Conservation (phyloP, 768 basidiomycete species). For the Tricholomella constricta region DNA sequence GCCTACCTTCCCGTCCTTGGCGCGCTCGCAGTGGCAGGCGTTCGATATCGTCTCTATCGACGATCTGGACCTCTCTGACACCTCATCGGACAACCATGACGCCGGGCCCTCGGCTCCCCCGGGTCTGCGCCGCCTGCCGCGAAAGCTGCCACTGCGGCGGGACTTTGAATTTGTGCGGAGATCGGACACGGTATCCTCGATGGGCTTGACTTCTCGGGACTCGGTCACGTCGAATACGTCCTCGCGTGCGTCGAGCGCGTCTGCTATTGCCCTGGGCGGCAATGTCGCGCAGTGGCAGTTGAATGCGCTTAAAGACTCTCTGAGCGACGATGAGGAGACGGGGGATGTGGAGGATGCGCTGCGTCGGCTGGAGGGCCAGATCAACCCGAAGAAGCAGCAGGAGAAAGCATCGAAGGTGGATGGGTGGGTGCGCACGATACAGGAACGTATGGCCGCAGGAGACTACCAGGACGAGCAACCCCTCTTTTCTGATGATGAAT, state of each 20-base stretch:
- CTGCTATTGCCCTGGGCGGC: slow-evolving; percentile 42
- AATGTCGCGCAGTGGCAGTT: slow-evolving; percentile 81
- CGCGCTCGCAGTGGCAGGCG: slow-evolving; percentile 48
- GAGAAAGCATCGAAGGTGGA: slow-evolving; percentile 79
- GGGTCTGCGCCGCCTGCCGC: slow-evolving; percentile 54
- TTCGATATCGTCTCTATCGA: slow-evolving; percentile 79
- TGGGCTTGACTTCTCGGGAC: slow-evolving; percentile 68
- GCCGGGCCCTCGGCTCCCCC: slow-evolving; percentile 44
- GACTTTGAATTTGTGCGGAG: slow-evolving; percentile 81
- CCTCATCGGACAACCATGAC: slow-evolving; percentile 56
- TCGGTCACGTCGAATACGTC: slow-evolving; percentile 54
- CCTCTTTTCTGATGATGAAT: slow-evolving; percentile 47
- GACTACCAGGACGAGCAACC: slow-evolving; percentile 66
- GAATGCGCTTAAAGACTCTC: slow-evolving; percentile 72
- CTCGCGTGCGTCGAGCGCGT: slow-evolving; percentile 43
- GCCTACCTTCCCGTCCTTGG: slow-evolving; percentile 39
- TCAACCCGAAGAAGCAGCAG: slow-evolving; percentile 69
- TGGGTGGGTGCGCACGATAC: slow-evolving; percentile 76
- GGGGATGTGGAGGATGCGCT: slow-evolving; percentile 87
- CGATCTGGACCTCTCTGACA: slow-evolving; percentile 79
- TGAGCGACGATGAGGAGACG: slow-evolving; percentile 72
- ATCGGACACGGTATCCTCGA: slow-evolving; percentile 77
- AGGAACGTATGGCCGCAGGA: slow-evolving; percentile 62
- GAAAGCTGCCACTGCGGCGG: slow-evolving; percentile 70
- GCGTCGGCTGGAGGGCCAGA: slow-evolving; percentile 80